phyloP scores from a whole-genome alignment of 1,284 basidiomycete genomes.

The Kalmanozyma brasiliensis region DNA sequence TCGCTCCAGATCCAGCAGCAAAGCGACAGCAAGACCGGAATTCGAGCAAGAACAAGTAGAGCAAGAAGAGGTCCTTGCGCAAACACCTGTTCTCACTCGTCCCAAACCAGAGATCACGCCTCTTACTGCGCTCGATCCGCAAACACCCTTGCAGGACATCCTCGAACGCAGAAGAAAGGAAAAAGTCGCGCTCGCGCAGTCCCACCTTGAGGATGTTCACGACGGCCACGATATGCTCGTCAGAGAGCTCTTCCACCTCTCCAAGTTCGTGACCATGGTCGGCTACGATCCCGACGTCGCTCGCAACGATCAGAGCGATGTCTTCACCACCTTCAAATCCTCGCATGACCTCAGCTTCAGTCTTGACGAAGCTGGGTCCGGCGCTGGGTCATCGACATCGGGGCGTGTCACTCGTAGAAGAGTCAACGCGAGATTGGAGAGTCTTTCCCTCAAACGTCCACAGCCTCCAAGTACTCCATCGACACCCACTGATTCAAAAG shows the following conservation, averaged over 20 bases:
- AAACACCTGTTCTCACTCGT: background rate
- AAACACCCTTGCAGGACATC: slow-evolving; percentile 25
- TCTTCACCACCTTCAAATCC: slow-evolving; percentile 52
- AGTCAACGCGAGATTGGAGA: slow-evolving; percentile 46
- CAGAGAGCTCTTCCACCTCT: slow-evolving; percentile 59
- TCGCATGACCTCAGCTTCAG: slow-evolving; percentile 47
- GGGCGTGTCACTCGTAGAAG: slow-evolving; percentile 46
- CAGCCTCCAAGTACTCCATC: slow-evolving; percentile 24
- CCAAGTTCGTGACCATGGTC: slow-evolving; percentile 60
- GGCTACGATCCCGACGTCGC: slow-evolving; percentile 58
- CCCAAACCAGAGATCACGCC: slow-evolving; percentile 34
- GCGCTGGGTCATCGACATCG: slow-evolving; percentile 15
- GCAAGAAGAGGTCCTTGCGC: slow-evolving; percentile 1
- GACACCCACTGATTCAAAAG: slow-evolving; percentile 14
- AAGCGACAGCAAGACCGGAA: slow-evolving; percentile 21
- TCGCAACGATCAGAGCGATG: slow-evolving; percentile 47
- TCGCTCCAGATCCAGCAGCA: slow-evolving; percentile 35
- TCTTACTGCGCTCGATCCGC: slow-evolving; percentile 15
- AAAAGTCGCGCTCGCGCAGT: slow-evolving; percentile 33
- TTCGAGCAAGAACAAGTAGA: slow-evolving; percentile 4
- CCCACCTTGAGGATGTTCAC: slow-evolving; percentile 49
- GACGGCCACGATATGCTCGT: slow-evolving; percentile 58
- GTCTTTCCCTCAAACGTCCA: slow-evolving; percentile 40
- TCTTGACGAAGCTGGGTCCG: slow-evolving; percentile 20
- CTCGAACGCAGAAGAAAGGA: slow-evolving; percentile 33